A percentile compares a stretch with the other conserved stretches of the same genome.
These are phyloP conservation scores for Lasiosphaeria ovina DNA, from an alignment of 495 filamentous ascomycete species.

Conservation along the genomic window DNA sequence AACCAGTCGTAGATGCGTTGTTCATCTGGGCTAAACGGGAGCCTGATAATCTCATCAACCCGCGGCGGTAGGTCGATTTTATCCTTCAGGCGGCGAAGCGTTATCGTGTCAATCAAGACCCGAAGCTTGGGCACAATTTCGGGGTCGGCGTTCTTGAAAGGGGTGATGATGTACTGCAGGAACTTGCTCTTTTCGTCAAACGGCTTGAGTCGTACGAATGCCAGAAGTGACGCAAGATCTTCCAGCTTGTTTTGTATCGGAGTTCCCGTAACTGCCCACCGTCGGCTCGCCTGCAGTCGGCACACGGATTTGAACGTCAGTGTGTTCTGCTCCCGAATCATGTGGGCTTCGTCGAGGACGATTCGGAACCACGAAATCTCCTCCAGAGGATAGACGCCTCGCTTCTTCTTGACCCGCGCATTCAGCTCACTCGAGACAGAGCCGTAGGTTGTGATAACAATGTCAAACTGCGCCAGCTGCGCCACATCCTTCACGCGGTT, in stretches of 20 bases:
- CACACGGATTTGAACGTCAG: slow-evolving; percentile 81
- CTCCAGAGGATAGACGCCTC: slow-evolving; percentile 63
- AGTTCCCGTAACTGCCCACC: slow-evolving; percentile 95
- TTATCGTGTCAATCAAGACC: slow-evolving; percentile 89
- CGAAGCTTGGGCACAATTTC: slow-evolving; percentile 81
- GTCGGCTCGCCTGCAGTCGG: slow-evolving; percentile 72
- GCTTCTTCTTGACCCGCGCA: slow-evolving; percentile 55
- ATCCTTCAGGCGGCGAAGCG: slow-evolving; percentile 88
- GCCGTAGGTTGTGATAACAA: slow-evolving; percentile 90
- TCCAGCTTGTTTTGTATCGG: slow-evolving; percentile 90
- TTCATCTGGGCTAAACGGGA: slow-evolving; percentile 56
- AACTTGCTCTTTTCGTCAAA: slow-evolving; percentile 80
- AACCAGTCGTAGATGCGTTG: slow-evolving; percentile 56
- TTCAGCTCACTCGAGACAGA: slow-evolving; percentile 77
- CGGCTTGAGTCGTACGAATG: slow-evolving; percentile 80
- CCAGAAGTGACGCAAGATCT: slow-evolving; percentile 85
- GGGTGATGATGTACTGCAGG: slow-evolving; percentile 70
- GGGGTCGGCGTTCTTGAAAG: slow-evolving; percentile 78
- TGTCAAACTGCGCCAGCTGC: slow-evolving; percentile 68
- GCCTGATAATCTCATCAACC: slow-evolving; percentile 63
- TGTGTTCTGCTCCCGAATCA: slow-evolving; percentile 81
- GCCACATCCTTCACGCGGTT: slow-evolving; percentile 65
- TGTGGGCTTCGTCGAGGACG: slow-evolving; percentile 93
- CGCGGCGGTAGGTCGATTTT: slow-evolving; percentile 78
- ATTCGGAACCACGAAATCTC: slow-evolving; percentile 90